Evolutionary conservation across 345 rosid genomes (phyloP), one percentile per base, ranked within the genome.

Genomic region (Eucalyptus fibrosa): DNA sequence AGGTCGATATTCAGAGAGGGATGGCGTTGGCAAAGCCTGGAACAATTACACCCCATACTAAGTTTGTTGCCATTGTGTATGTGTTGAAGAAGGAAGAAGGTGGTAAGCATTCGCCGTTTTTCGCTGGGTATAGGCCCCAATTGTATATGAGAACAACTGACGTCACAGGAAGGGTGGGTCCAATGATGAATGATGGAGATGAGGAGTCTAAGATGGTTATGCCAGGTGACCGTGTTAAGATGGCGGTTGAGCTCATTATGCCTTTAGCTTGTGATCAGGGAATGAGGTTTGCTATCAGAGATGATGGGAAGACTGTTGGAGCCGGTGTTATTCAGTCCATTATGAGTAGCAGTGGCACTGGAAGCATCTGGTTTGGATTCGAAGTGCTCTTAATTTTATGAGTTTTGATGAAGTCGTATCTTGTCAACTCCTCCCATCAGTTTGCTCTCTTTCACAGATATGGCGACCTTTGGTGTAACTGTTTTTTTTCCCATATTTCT

Each of bases 31-130:
- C 99, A 80, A 98, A 97, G 92, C 98, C 98, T 0, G 97, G 97
- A 28, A 91, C 97, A 2, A 96, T 98, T 50, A 96, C 96, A 18
- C 98, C 99, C 0, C 99, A 96, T 87, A 94, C 97, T 7, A 96
- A 98, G 90, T 95, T 97, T 62, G 87, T 67, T 9, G 97, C 98
- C 3, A 93, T 97, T 90, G 98, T 95, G 40, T 97, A 97, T 89
- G 99, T 98, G 88, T 92, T 97, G 97, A 96, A 96, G 98, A 98
- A 98, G 94, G 99, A 97, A 89, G 99, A 98, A 93, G 98, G 99
- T 14, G 99, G 99, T 13, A 95, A 98, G 94, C 99, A 96, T 91
- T 97, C 99, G 0, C 99, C 98, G 0, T 98, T 97, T 88, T 96
- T 98, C 56, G 92, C 98, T 1, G 97, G 99, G 42, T 98, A 97